phyloP scores from a whole-genome alignment of 1,284 basidiomycete genomes.

The Malassezia sympodialis region DNA sequence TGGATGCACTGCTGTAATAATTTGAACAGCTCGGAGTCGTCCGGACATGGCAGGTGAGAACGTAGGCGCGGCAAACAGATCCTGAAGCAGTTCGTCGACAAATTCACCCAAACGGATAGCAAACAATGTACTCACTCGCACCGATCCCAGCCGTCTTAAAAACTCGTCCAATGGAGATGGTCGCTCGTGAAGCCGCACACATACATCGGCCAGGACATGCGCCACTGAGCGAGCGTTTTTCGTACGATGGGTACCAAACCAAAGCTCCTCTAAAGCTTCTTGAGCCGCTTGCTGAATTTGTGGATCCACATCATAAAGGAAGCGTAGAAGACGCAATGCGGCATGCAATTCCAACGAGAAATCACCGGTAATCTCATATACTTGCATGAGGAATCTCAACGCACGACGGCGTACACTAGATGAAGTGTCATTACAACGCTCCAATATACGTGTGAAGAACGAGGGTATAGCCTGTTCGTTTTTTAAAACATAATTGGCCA shows the following conservation, averaged over 20 bases:
- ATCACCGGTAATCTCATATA: slow-evolving; percentile 60
- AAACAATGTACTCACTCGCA: slow-evolving; percentile 46
- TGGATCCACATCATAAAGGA: slow-evolving; percentile 84
- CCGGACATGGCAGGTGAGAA: slow-evolving; percentile 43
- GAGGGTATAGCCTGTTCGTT: slow-evolving; percentile 69
- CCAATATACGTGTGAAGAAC: slow-evolving; percentile 60
- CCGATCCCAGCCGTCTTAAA: slow-evolving; percentile 54
- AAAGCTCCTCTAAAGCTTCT: slow-evolving; percentile 76
- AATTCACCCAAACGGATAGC: slow-evolving; percentile 63
- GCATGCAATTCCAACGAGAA: slow-evolving; percentile 65
- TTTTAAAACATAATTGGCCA: slow-evolving; percentile 86
- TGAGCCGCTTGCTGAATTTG: slow-evolving; percentile 74
- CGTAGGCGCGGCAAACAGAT: slow-evolving; percentile 71
- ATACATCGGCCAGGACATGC: slow-evolving; percentile 69
- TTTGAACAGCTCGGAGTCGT: slow-evolving; percentile 66
- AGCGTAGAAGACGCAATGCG: slow-evolving; percentile 67
- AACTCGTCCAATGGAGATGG: slow-evolving; percentile 74
- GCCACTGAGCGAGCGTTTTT: slow-evolving; percentile 52
- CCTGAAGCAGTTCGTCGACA: slow-evolving; percentile 72
- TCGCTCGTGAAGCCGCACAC: slow-evolving; percentile 67
- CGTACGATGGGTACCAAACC: slow-evolving; percentile 55
- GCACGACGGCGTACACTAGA: slow-evolving; percentile 85
- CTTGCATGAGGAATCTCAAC: slow-evolving; percentile 76
- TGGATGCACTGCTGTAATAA: slow-evolving; percentile 70
- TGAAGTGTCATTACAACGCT: slow-evolving; percentile 83